Base-by-base conservation (phyloP, 177 flowering plant genomes). In the Vitis hybrid region DNA sequence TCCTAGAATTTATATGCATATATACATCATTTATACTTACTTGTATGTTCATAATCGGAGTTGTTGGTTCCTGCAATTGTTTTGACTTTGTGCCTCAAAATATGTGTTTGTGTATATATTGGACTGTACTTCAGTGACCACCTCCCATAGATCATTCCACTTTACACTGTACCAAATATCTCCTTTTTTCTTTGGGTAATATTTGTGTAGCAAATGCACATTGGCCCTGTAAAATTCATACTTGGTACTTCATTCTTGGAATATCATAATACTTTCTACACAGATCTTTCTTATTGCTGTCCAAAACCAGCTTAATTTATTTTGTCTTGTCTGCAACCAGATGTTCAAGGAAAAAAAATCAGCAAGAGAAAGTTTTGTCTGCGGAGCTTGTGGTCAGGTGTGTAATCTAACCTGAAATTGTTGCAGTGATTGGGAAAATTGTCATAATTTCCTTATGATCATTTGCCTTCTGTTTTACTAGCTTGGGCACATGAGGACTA, bases 381-480 rank as follows among this genome's bases (percentile, higher is more conserved):
- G 98, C 82, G 97, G 98, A 72, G 97, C 97, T 49, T 94, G 98
- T 75, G 97, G 97, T 72, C 95, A 92, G 98, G 98, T 92, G 11
- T 51, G 81, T 73, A 56, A 49, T 57, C 17, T 66, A 45, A 5
- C 56, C 49, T 17, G n/a, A 51, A 48, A 49, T 21, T 49, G 57
- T 15, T 54, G 45, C 19, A 45, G 4, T 9, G 9, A 10, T 34
- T 54, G 15, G 5, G 6, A 32, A 59, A 51, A 21, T n/a, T 51
- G 17, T 65, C 8, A 66, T 26, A 19, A 3, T 57, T 11, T 34
- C 10, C 26, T 55, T n/a, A 26, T 66, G 15, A 54, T 52, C 15
- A 3, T 66, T 51, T 52, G 10, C 56, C 39, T 59, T 61, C 59
- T 71, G 59, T 51, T 75, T 64, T 51, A 71, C 57, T 86, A 94